Evolutionary conservation across 352 stramenopile species (phyloP), one percentile per base, ranked within the genome.

Genomic region (Globisporangium cederbergense): DNA sequence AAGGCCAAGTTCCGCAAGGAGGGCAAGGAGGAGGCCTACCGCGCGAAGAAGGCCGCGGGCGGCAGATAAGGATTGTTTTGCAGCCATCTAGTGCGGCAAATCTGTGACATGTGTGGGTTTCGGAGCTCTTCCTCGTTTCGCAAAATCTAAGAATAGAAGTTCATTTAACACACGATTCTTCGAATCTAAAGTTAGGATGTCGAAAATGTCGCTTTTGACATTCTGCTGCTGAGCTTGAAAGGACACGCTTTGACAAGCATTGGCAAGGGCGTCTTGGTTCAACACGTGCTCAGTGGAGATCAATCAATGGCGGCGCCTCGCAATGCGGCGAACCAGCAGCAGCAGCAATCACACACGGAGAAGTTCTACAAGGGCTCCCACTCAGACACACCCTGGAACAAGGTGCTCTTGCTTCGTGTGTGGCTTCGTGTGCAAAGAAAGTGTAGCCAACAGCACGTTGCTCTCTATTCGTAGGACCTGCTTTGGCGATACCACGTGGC

Each of bases 1-100:
- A 93, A 94, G 78, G 81, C 83, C 64, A 93, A 93, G 73, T 94
- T 80, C 77, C 85, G 87, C 50, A 83, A 82, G 7, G 81, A 90
- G 40, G 87, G 87, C 53, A 96, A 96, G 65, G 84, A 93, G 20
- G 80, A 67, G 3, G 79, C 72, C 8, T 88, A 71, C 58, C 85
- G 74, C 32, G 74, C 72, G 38, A 75, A 79, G 66, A 89, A 83
- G 69, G 79, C 65, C 38, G 75, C 67, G 34, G 75, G 70, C 16
- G 55, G 67, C 0, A 54, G 38, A 32, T 64, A 36, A 38, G 13
- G 16, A 42, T 42, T 16, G 9, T 11, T 42, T 11, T 42, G 36
- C 4, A 47, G 42, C 42, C 14, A 47, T 9, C 20, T 1, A 13
- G 11, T 42, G 6, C 36, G 36, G 20, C 25, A 32, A 62, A 62